These are phyloP conservation scores for Cytospora leucostoma DNA, from an alignment of 2,329 filamentous ascomycete species.

Conservation along the genomic window DNA sequence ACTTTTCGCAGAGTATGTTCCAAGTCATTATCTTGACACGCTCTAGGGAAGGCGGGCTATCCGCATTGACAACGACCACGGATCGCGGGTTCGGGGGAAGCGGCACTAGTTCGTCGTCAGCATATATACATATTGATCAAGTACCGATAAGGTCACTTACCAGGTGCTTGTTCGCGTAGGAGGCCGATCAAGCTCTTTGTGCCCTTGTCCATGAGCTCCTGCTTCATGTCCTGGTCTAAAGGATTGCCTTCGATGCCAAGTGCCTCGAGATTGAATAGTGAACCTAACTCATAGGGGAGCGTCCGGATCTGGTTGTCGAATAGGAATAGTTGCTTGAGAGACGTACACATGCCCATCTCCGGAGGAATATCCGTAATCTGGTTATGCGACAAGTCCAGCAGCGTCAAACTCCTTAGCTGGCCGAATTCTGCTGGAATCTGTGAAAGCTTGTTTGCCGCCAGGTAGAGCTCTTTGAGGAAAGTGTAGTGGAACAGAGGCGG, in stretches of 20 bases:
- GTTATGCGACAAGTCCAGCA: slow-evolving; percentile 89
- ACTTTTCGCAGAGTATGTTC: slow-evolving; percentile 95
- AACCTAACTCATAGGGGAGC: slow-evolving; percentile 84
- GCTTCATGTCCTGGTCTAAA: slow-evolving; percentile 72
- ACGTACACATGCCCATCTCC: slow-evolving; percentile 96
- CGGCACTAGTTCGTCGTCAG: slow-evolving; percentile 59
- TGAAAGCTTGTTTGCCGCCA: slow-evolving; percentile 88
- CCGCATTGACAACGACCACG: slow-evolving; percentile 75
- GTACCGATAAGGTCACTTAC: slow-evolving; percentile 54
- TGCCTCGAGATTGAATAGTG: slow-evolving; percentile 83
- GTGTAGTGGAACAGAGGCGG: slow-evolving; percentile 80
- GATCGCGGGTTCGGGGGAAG: slow-evolving; percentile 74
- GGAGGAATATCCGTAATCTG: slow-evolving; percentile 78
- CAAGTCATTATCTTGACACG: slow-evolving; percentile 86
- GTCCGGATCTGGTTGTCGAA: slow-evolving; percentile 88
- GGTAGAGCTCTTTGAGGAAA: slow-evolving; percentile 88
- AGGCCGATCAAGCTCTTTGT: slow-evolving; percentile 82
- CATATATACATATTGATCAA: not conserved
- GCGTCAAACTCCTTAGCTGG: slow-evolving; percentile 74
- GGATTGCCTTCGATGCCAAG: slow-evolving; percentile 93
- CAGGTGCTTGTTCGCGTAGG: slow-evolving; percentile 79
- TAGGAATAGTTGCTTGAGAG: slow-evolving; percentile 78
- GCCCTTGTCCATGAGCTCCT: slow-evolving; percentile 82
- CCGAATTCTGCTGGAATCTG: slow-evolving; percentile 81
- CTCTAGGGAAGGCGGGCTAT: slow-evolving; percentile 60